Percentiles rank a stretch among this genome's conserved stretches.
Evolutionary conservation across 2,329 filamentous ascomycete genomes (phyloP).

Genomic region (Aspergillus pseudoterreus): DNA sequence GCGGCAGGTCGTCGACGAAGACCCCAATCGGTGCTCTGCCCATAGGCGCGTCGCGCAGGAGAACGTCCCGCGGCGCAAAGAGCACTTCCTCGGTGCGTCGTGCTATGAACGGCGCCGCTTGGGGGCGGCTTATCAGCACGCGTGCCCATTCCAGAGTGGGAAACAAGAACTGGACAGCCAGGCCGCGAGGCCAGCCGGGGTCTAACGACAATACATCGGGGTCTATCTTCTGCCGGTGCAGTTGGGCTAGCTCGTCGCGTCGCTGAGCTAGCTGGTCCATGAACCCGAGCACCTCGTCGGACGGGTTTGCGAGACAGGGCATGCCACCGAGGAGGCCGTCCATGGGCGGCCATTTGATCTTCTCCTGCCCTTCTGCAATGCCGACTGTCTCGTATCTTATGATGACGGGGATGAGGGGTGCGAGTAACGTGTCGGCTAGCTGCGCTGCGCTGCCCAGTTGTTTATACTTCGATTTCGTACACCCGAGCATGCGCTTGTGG

Average conservation of each 20-base stretch:
- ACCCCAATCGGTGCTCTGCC: background rate
- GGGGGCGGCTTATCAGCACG: background rate
- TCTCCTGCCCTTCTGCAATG: background rate
- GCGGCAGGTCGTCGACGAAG: background rate
- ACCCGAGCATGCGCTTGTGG: background rate
- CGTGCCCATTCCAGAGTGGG: background rate
- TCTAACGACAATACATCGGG: background rate
- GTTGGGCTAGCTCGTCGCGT: background rate
- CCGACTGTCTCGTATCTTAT: background rate
- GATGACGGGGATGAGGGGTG: background rate
- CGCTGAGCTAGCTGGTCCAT: background rate
- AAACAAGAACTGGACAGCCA: background rate
- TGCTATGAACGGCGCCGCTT: background rate
- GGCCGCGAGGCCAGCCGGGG: background rate
- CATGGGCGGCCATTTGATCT: background rate
- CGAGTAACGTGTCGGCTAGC: background rate
- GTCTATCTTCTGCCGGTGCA: background rate
- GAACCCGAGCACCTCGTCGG: background rate
- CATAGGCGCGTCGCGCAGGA: too few relatives aligned
- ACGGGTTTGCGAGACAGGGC: background rate
- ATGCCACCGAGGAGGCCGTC: background rate
- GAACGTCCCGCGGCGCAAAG: background rate
- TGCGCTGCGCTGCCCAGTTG: background rate
- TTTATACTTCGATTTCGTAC: background rate
- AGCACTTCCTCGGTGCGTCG: background rate